phyloP scores from a whole-genome alignment of 2,329 filamentous ascomycete species.

The Onygenales sp. region DNA sequence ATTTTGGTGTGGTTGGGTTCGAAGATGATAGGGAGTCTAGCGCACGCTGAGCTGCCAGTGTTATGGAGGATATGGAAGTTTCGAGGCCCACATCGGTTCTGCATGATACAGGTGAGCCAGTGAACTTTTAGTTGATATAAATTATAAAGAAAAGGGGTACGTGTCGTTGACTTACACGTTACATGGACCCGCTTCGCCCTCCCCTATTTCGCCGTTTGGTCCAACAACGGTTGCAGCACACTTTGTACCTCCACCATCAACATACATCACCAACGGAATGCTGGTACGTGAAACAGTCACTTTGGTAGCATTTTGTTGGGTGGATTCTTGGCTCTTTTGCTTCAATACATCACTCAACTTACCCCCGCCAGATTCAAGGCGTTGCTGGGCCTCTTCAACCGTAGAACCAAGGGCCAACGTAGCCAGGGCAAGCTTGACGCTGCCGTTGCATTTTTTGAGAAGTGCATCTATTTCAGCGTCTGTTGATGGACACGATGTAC shows the following conservation, averaged over 20 bases:
- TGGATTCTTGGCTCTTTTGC: background rate
- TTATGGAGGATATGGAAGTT: conserved; percentile 14
- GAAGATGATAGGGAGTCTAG: conserved; percentile 6
- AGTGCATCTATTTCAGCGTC: conserved; percentile 21
- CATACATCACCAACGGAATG: conserved; percentile 22
- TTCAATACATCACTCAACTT: conserved; percentile 17
- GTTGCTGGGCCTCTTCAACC: conserved; percentile 16
- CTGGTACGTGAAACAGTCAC: conserved; percentile 1
- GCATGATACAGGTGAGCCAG: background rate
- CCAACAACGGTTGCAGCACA: conserved; percentile 30
- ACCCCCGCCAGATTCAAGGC: conserved; percentile 16
- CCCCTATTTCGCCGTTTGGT: conserved; percentile 15
- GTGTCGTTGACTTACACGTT: conserved; percentile 26
- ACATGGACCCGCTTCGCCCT: conserved; percentile 27
- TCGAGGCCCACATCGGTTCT: conserved; percentile 18
- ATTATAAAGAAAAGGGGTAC: too few relatives aligned
- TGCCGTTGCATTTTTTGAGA: conserved; percentile 19
- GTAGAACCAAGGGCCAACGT: conserved; percentile 17
- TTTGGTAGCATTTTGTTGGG: background rate
- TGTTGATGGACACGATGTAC: conserved; percentile 9
- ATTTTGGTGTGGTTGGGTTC: background rate
- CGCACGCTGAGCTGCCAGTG: conserved; percentile 18
- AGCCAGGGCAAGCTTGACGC: conserved; percentile 27
- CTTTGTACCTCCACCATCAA: conserved; percentile 36
- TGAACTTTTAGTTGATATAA: too few relatives aligned